Evolutionary conservation across 441 rosid species (phyloP).

Genomic region (Geranium incanum): DNA sequence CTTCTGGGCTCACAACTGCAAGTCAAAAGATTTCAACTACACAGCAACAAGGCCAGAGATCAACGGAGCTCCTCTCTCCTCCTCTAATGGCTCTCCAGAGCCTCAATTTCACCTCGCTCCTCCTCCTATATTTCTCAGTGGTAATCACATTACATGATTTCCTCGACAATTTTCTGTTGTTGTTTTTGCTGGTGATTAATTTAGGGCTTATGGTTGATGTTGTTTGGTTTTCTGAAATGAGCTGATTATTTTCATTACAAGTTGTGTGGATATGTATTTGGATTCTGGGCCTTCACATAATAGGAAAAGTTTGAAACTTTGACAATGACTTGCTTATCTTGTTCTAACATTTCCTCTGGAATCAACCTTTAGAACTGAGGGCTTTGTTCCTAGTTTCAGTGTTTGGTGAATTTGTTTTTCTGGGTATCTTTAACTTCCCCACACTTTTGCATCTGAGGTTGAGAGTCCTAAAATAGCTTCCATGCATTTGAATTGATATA

Average conservation of each 20-base stretch:
- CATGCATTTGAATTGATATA: background rate
- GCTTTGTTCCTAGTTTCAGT: background rate
- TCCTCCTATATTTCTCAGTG: background rate
- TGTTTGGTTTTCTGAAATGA: constrained; percentile 2
- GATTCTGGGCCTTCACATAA: background rate
- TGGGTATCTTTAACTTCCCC: background rate
- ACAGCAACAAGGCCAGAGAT: constrained; percentile 3
- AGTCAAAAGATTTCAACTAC: background rate
- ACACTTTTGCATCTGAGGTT: background rate
- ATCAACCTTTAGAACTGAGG: background rate
- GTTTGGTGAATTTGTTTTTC: background rate
- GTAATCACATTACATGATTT: background rate
- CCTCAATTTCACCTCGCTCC: background rate
- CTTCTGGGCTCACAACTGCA: background rate
- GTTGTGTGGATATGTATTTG: background rate
- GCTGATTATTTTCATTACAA: constrained; percentile 1
- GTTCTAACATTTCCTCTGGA: background rate
- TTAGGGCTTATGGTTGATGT: background rate
- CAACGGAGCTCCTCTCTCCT: background rate
- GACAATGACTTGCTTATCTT: background rate
- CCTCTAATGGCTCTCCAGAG: background rate
- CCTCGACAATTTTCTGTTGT: background rate
- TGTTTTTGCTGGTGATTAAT: background rate
- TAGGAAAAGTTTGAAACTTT: background rate
- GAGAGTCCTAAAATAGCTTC: background rate